These are phyloP conservation scores for Evernia prunastri DNA, from an alignment of 495 filamentous ascomycete species.

Conservation along the genomic window DNA sequence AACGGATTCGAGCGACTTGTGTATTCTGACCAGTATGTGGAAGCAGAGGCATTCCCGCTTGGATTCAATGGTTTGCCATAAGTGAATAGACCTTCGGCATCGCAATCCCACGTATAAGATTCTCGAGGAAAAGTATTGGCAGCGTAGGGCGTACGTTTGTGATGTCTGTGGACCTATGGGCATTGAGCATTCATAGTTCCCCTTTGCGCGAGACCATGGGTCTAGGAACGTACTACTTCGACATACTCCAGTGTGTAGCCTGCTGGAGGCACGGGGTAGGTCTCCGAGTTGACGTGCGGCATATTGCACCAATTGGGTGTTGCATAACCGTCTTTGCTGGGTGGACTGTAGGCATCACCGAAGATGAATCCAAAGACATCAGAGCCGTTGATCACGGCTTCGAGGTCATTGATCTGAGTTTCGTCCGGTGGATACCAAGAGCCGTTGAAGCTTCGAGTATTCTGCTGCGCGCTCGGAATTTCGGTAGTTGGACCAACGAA, in stretches of 20 bases:
- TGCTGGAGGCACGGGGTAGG: conserved; percentile 45
- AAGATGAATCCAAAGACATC: conserved; percentile 61
- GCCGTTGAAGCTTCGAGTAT: conserved; percentile 2
- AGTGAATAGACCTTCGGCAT: conserved; percentile 54
- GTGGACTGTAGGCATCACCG: conserved; percentile 48
- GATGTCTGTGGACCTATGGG: conserved; percentile 57
- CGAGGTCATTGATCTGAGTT: conserved; percentile 47
- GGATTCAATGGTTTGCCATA: conserved; percentile 44
- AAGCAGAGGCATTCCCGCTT: conserved; percentile 35
- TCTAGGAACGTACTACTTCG: conserved; percentile 33
- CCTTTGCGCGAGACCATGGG: neutral
- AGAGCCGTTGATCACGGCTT: conserved; percentile 40
- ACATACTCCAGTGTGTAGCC: conserved; percentile 58
- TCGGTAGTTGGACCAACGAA: neutral
- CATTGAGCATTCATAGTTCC: conserved; percentile 21
- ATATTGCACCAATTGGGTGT: conserved; percentile 70
- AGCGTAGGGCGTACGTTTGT: conserved; percentile 66
- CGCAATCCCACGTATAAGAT: conserved; percentile 57
- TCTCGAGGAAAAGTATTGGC: conserved; percentile 62
- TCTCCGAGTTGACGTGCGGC: conserved; percentile 57
- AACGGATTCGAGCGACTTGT: conserved; percentile 52
- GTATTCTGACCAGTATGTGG: conserved; percentile 53
- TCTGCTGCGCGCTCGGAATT: neutral
- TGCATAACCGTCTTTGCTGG: conserved; percentile 14
- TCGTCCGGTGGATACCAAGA: conserved; percentile 2